phyloP scores from a whole-genome alignment of 2,329 filamentous ascomycete genomes.

The Nakataea oryzae region DNA sequence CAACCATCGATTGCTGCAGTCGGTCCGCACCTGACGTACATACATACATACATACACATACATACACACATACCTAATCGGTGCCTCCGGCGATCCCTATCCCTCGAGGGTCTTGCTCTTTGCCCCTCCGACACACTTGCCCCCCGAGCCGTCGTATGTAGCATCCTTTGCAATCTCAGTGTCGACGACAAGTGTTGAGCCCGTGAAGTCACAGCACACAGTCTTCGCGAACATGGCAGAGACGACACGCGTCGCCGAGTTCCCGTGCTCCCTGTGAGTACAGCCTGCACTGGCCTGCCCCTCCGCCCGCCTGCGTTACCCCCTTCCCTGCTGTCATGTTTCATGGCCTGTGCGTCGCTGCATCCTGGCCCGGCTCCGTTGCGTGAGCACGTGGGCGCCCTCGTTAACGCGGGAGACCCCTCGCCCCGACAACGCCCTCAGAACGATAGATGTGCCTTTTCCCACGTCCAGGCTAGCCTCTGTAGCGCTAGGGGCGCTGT shows the following conservation, averaged over 20 bases:
- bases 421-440: conserved; percentile 24
- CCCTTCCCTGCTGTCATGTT: background rate
- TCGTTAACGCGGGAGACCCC: conserved; percentile 5
- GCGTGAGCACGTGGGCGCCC: conserved; percentile 6
- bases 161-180: background rate
- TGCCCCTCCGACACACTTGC: background rate
- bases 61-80: too few relatives aligned
- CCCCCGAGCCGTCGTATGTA: background rate
- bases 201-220: background rate
- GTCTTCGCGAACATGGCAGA: background rate
- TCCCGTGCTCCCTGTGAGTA: conserved; percentile 55
- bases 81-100: background rate
- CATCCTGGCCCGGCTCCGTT: conserved; percentile 2
- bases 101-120: background rate
- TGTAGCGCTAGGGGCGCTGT: conserved; percentile 63
- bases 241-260: conserved; percentile 24
- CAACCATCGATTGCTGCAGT: background rate
- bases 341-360: background rate
- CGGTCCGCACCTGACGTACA: background rate
- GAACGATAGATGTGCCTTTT: conserved; percentile 69
- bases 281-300: background rate
- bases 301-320: background rate
- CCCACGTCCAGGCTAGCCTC: conserved; percentile 68
- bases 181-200: background rate
- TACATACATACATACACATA: too few relatives aligned